Evolutionary conservation across 2,329 filamentous ascomycete species (phyloP).

Genomic region (Cladophialophora carrionii): DNA sequence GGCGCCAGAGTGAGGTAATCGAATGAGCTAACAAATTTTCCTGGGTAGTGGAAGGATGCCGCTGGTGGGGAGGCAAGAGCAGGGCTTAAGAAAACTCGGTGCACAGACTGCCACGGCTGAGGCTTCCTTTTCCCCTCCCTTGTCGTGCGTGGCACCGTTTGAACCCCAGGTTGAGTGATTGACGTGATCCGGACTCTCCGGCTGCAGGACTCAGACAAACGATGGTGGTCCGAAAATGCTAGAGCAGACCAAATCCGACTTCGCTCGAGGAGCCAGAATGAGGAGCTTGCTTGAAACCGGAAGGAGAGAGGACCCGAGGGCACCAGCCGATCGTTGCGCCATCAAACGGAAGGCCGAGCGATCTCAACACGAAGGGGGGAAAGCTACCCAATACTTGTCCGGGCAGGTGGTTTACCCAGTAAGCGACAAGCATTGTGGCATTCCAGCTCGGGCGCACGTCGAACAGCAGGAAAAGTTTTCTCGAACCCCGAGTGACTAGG

Average conservation of each 20-base stretch:
- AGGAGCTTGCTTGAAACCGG: conserved; percentile 10
- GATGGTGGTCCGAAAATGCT: not conserved
- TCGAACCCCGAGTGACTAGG: conserved; percentile 5
- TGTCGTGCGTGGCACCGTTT: conserved; percentile 3
- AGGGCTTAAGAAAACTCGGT: conserved; percentile 18
- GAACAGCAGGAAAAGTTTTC: conserved; percentile 12
- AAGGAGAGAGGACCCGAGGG: conserved; percentile 18
- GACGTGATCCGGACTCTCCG: conserved; percentile 9
- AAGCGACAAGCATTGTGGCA: not conserved
- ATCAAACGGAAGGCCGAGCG: conserved; percentile 8
- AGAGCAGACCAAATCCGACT: conserved; percentile 8
- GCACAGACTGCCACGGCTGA: not conserved
- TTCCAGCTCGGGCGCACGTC: not conserved
- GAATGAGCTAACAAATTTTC: conserved; percentile 39
- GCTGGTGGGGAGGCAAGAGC: conserved; percentile 25
- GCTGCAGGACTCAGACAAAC: not conserved
- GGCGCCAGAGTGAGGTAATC: conserved; percentile 38
- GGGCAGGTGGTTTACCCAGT: not conserved
- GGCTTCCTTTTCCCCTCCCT: not conserved
- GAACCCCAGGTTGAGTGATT: conserved; percentile 11
- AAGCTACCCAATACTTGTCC: not conserved
- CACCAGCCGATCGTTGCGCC: conserved; percentile 28
- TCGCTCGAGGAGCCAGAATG: conserved; percentile 6
- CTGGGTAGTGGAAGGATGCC: conserved; percentile 18
- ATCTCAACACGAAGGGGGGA: not conserved